Base-by-base conservation (phyloP, 768 basidiomycete genomes). In the Mycena alexandri region DNA sequence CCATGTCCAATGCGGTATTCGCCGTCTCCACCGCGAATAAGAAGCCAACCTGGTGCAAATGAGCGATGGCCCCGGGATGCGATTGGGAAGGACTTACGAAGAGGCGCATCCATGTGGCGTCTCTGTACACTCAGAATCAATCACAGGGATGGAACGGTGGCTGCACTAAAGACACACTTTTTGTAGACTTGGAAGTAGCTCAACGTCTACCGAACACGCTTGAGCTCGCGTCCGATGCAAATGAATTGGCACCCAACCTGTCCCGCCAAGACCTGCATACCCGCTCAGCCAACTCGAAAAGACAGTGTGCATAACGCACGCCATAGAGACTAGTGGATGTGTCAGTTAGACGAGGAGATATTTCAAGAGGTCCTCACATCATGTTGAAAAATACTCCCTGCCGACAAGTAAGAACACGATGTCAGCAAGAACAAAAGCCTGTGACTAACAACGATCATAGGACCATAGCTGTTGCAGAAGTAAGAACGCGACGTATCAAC, bases 1-100 rank as follows among this genome's bases (percentile, higher is more conserved):
- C 77, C 57, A 85, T 82, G 69, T 83, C 80, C 61, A 79, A 79
- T 4, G 71, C 82, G 5, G 84, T 84, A 64, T 85, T 85, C 3
- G 81, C 62, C 0, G 82, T 81, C 62, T 85, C 84, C 21, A 80
- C 69, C 16, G 81, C 48, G 68, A 85, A 84, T 4, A 85, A 72
- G 68, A 81, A 85, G 19, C 79, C 62, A 0, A 85, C 80, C 83
- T 85, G 65, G 14, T 8, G 12, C 3, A 6, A 38, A 53, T 59
- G 56, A 53, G 48, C 5, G 9, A 24, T 21, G 3, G 41, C 29
- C 21, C 52, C 19, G 36, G 38, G 38, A 14, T 11, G 38, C 38
- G 33, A 12, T 24, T 5, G 6, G n/a, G 47, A 25, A 3, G 13
- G 5, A 21, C 78, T 54, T 55, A 84, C 84, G 19, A 85, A 78